Evolutionary conservation across 768 basidiomycete species (phyloP), one percentile per base, ranked within the genome.

Genomic region (Cyathus striatus): DNA sequence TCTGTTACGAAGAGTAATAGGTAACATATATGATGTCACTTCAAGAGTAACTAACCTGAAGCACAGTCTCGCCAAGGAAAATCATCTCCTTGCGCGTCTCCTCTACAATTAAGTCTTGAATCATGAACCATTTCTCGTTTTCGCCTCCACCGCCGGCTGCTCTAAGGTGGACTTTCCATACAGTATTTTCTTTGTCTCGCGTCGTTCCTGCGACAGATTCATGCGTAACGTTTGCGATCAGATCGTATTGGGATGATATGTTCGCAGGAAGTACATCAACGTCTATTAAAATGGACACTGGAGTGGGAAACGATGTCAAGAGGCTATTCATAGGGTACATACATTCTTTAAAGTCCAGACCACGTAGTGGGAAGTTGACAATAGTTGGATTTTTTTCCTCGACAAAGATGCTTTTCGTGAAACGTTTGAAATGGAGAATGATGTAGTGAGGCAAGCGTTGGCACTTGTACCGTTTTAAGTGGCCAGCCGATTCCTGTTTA

Each of bases 381-480:
- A 99, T 94, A 1, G 96, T 99, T 6, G 95, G 95, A 56, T 99
- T 99, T 65, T 96, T 96, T 63, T 99, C 96, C 62, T 97, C 95
- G 5, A 97, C 93, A 54, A 98, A 97, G 41, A 75, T 75, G 61
- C 98, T 99, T 61, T 90, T 96, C 18, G 90, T 93, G 66, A 98
- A 99, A 27, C 96, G 81, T 61, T 94, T 98, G 74, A 86, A 94
- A 60, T 95, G 90, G 16, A 97, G 70, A 54, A 98, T 87, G 55
- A 99, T 83, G 59, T 96, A 97, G 39, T 76, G 89, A 27, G 96
- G 96, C 47, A 99, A 69, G 26, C 76, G 73, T 54, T 89, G 88
- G 53, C 94, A 85, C 62, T 97, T 94, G 66, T 86, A 97, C 43
- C 93, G 76, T 52, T 88, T 83, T 25, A 99, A 66, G 63, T 83